phyloP scores from a whole-genome alignment of 768 basidiomycete genomes.

The Tubosaeta sp. region DNA sequence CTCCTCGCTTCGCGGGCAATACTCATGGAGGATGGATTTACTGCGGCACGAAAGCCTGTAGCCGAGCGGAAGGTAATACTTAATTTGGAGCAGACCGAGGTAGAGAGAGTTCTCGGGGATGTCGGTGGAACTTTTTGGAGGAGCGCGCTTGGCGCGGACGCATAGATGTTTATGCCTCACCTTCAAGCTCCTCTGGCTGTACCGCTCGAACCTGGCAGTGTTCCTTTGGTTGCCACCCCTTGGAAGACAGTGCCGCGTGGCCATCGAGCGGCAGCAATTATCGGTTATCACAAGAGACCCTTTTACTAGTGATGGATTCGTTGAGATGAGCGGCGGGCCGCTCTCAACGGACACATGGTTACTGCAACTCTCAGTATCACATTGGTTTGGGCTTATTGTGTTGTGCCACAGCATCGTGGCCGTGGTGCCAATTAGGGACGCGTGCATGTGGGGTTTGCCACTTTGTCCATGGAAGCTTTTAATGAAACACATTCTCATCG shows the following conservation, averaged over 20 bases:
- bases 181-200: background rate
- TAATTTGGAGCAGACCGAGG: conserved; percentile 81
- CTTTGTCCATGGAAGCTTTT: background rate
- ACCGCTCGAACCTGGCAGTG: background rate
- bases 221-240: background rate
- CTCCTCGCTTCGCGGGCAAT: conserved; percentile 75
- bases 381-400: background rate
- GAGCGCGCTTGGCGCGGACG: conserved; percentile 35
- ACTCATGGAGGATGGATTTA: conserved; percentile 61
- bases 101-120: conserved; percentile 81
- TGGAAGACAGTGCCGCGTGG: background rate
- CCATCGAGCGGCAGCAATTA: background rate
- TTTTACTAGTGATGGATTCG: background rate
- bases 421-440: background rate
- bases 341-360: background rate
- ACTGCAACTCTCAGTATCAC: background rate
- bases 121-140: conserved; percentile 70
- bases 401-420: background rate
- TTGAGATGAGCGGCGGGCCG: background rate
- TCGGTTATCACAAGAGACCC: background rate
- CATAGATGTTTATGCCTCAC: conserved; percentile 3
- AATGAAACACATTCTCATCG: background rate
- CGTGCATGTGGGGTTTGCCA: background rate
- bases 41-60: conserved; percentile 49
- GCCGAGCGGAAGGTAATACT: conserved; percentile 70